Evolutionary conservation across 805 yeast genomes (phyloP), one percentile per base, ranked within the genome.

Genomic region (Candida dajiaensis): DNA sequence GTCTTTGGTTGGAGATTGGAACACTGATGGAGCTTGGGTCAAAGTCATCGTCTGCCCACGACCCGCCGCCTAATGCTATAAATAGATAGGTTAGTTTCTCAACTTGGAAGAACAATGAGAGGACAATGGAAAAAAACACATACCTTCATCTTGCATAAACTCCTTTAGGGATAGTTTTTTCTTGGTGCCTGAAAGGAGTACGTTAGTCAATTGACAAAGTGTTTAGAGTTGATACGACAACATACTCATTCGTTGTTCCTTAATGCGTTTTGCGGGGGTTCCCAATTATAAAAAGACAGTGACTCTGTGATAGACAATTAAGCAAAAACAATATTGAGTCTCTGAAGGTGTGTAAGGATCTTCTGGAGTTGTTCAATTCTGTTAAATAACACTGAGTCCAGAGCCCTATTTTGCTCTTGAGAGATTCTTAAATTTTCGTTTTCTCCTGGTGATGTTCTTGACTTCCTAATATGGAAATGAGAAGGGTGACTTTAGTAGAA

Each of bases 41-140:
- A 47, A 81, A 78, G 56, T 81, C 85, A 58, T 78, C 86, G 54
- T 81, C 87, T 16, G 85, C 86, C 88, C 88, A 81, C 8, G 80
- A 76, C 23, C 76, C 74, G 15, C 79, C 80, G 4, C 56, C 57
- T 10, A 54, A 38, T 13, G 62, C 53, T 55, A 25, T 15, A n/a
- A 23, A 39, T 19, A 37, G 9, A 18, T 13, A 33, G 37, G 37
- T 16, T 28, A 28, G 31, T 28, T 12, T 28, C n/a, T 33, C 36
- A 15, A 31, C 10, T 31, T n/a, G n/a, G n/a, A n/a, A n/a, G n/a
- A n/a, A n/a, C 13, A 31, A 25, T 7, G 28, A 10, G 23, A 22
- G 23, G 8, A 22, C 8, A 25, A 10, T 38, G 13, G 6, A 28
- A 25, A 2, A 35, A 16, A 10, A 31, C 6, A 52, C 61, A 19